Evolutionary conservation across 768 basidiomycete species (phyloP), one percentile per base, ranked within the genome.

Genomic region (Coprinopsis marcescibilis): DNA sequence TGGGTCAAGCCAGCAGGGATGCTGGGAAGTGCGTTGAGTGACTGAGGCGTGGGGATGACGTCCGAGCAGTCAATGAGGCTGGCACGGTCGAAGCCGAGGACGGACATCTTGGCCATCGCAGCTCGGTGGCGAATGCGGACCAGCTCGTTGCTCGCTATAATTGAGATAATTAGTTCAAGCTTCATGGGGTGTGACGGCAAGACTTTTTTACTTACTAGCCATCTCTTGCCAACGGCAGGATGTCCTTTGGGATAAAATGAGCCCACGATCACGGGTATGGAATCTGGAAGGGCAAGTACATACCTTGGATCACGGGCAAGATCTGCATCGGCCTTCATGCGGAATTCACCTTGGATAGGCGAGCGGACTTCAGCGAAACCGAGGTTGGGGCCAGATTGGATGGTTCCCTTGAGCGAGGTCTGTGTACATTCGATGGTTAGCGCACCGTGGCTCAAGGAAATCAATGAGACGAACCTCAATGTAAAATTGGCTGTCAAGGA

Each of bases 211-310:
- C 64, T 53, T 30, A 68, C 65, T 62, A 24, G 66, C 68, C 49
- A 69, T 65, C 1, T 62, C 60, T 57, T 76, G 75, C 74, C 75
- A 77, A 34, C 55, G 53, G 61, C 75, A 76, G 12, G 71, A 65
- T 17, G 75, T 78, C 34, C 69, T 60, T 3, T 65, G 50, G 57
- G 76, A 71, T 61, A 8, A 44, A 67, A 51, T 62, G 61, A 38
- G 19, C 13, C 15, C 11, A 42, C 25, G 8, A 27, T 17, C 14
- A 20, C 19, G 11, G 35, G 27, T 10, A n/a, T 7, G 13, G 6
- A 6, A 7, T 19, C 13, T 10, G 35, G 7, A n/a, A 6, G 39
- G 43, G 39, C 13, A 7, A 17, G 8, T 32, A 30, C 29, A 12
- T 23, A 45, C n/a, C 36, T 26, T 3, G 25, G 27, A 24, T 32